A percentile compares a stretch with the other conserved stretches of the same genome.
Evolutionary conservation across 371 early-diverging fungal species (phyloP).

Genomic region (Mucor ambiguus): DNA sequence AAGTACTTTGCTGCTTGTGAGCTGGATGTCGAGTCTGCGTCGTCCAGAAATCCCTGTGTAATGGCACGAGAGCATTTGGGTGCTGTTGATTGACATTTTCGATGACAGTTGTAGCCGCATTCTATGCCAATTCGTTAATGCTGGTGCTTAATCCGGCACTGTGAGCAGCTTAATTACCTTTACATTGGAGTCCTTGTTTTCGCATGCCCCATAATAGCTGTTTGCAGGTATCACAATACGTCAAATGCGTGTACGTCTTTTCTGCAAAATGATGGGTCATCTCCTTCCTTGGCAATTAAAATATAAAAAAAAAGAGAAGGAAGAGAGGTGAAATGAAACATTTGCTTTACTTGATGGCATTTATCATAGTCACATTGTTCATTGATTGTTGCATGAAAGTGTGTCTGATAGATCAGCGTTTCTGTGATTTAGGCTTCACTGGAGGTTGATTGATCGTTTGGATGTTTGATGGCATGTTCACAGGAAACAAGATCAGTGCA

Average conservation of each 20-base stretch:
- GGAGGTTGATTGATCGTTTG: too few relatives aligned
- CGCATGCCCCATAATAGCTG: conserved; percentile 26
- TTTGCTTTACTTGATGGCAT: conserved; percentile 14
- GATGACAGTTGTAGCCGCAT: conserved; percentile 22
- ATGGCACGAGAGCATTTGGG: conserved; percentile 31
- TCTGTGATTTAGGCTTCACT: too few relatives aligned
- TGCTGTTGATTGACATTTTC: conserved; percentile 9
- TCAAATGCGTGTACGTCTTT: conserved; percentile 21
- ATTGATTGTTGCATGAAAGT: background rate
- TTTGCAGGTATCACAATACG: conserved; percentile 24
- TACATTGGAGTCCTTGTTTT: conserved; percentile 27
- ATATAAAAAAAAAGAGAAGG: background rate
- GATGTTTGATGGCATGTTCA: too few relatives aligned
- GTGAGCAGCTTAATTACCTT: conserved; percentile 14
- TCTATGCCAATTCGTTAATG: conserved; percentile 1
- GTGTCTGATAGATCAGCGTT: background rate
- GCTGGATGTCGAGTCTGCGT: background rate
- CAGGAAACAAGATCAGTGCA: too few relatives aligned
- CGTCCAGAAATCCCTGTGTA: conserved; percentile 23
- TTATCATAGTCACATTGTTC: background rate
- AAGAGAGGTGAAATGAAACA: conserved; percentile 19
- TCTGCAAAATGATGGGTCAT: conserved; percentile 28
- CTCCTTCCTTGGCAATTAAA: background rate
- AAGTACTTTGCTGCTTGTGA: conserved; percentile 12
- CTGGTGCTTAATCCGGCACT: background rate